Evolutionary conservation across 2,329 filamentous ascomycete genomes (phyloP).

Genomic region (Arachnomyces sp.): DNA sequence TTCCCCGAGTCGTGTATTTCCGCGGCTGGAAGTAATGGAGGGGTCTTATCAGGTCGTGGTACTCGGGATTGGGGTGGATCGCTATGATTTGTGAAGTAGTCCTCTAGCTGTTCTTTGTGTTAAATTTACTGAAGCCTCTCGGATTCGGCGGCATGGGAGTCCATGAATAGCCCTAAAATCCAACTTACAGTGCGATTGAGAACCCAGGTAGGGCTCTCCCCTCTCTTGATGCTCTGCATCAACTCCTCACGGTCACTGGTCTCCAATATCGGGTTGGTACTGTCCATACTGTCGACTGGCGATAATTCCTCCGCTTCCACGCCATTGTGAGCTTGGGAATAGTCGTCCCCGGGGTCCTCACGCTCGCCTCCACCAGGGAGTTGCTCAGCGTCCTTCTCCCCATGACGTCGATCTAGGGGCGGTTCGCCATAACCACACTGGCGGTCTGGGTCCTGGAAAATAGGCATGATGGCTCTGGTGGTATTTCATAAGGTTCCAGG

Average conservation of each 20-base stretch:
- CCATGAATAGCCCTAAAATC: neutral
- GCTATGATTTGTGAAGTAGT: constrained; percentile 30
- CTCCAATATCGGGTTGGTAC: constrained; percentile 14
- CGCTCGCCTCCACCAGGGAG: too few relatives aligned
- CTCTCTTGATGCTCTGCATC: constrained; percentile 75
- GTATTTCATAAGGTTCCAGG: neutral
- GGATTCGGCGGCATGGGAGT: neutral
- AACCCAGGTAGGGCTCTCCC: constrained; percentile 67
- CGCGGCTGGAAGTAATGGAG: constrained; percentile 37
- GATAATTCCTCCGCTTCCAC: constrained; percentile 7
- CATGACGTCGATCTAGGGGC: too few relatives aligned
- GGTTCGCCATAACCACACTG: constrained; percentile 11
- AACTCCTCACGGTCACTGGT: constrained; percentile 60
- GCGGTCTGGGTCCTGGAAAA: constrained; percentile 24
- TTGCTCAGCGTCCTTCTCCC: too few relatives aligned
- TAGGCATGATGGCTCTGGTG: constrained; percentile 17
- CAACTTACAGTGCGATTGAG: constrained; percentile 51
- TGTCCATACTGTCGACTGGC: too few relatives aligned
- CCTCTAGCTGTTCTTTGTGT: constrained; percentile 22
- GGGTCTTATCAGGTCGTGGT: constrained; percentile 11
- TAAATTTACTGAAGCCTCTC: neutral
- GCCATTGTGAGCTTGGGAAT: constrained; percentile 12
- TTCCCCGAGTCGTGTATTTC: constrained; percentile 32
- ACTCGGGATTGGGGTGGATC: constrained; percentile 32
- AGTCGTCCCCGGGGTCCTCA: neutral